Conservation (phyloP, 192 early-diverging fungal genomes). For the Rhizoclosmatium globosum region DNA sequence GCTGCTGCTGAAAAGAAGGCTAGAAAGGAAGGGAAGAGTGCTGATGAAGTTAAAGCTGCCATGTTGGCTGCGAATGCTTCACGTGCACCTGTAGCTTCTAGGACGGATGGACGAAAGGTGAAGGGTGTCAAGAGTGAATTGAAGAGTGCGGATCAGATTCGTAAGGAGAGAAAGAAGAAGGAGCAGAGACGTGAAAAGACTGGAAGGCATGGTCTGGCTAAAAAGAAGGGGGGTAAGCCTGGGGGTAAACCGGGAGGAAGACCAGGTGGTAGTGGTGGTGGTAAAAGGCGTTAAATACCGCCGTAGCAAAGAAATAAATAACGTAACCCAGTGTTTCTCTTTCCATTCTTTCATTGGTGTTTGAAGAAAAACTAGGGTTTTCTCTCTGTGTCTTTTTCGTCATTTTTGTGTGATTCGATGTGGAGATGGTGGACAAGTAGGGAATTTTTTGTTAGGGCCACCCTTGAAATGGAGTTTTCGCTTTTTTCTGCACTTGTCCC, state of each 20-base stretch:
- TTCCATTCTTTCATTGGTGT: not conserved
- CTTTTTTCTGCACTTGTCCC: not conserved
- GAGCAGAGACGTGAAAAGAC: constrained; percentile 83
- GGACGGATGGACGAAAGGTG: constrained; percentile 24
- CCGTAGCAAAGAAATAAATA: not conserved
- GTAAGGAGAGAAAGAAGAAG: constrained; percentile 73
- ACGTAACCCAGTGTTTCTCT: not conserved
- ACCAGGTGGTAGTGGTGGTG: not conserved
- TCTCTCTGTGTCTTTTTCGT: not conserved
- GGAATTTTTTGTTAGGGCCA: not conserved
- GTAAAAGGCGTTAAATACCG: not conserved
- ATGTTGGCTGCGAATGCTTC: constrained; percentile 65
- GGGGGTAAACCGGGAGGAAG: too few species aligned
- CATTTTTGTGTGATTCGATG: too few species aligned
- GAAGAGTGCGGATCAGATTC: constrained; percentile 80
- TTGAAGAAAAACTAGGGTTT: not conserved
- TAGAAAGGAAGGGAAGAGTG: constrained; percentile 32
- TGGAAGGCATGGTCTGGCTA: constrained; percentile 56
- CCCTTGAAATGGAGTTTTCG: not conserved
- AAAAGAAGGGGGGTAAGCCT: constrained; percentile 8
- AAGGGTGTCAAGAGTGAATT: constrained; percentile 73
- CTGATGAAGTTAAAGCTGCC: constrained; percentile 62
- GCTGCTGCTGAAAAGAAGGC: constrained; percentile 33
- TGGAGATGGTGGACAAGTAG: not conserved
- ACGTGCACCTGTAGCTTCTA: constrained; percentile 4